Evolutionary conservation across 495 filamentous ascomycete genomes (phyloP).

Genomic region (Massariosphaeria phaeospora): DNA sequence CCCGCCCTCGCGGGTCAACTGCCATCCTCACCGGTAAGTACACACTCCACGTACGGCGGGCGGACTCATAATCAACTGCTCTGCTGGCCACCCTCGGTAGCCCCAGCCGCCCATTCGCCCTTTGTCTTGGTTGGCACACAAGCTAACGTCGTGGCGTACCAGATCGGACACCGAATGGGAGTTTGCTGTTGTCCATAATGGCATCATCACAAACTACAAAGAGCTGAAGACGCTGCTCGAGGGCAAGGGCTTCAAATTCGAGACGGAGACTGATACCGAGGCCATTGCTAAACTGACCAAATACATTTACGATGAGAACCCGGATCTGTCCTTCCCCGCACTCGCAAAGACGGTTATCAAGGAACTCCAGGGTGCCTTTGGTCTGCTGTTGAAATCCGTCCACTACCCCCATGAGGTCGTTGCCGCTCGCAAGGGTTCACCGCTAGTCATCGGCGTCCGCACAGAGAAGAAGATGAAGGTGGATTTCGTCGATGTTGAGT

Average conservation of each 20-base stretch:
- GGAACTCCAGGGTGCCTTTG: slow-evolving; percentile 96
- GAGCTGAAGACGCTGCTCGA: slow-evolving; percentile 90
- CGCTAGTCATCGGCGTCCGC: slow-evolving; percentile 89
- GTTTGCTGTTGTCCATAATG: slow-evolving; percentile 97
- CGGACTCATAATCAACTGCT: too few species aligned
- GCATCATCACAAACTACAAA: slow-evolving; percentile 99
- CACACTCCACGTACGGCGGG: not conserved
- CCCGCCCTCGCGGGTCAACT: slow-evolving; percentile 86
- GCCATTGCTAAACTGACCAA: slow-evolving; percentile 98
- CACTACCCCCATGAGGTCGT: slow-evolving; percentile 98
- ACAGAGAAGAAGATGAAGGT: slow-evolving; percentile 99
- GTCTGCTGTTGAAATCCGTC: slow-evolving; percentile 92
- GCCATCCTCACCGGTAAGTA: slow-evolving; percentile 91
- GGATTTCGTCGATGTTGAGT: slow-evolving; percentile 98
- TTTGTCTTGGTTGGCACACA: too few species aligned
- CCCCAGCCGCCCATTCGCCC: too few species aligned
- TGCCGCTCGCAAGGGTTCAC: slow-evolving; percentile 95
- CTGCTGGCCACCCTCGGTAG: too few species aligned
- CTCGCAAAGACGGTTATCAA: slow-evolving; percentile 96
- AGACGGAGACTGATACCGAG: slow-evolving; percentile 98
- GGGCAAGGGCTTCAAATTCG: slow-evolving; percentile 93
- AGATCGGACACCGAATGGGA: slow-evolving; percentile 84
- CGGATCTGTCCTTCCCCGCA: slow-evolving; percentile 89
- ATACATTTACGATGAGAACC: slow-evolving; percentile 95
- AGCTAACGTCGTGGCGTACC: too few species aligned